These are phyloP conservation scores for Ophiostoma pallidulum DNA, from an alignment of 2,329 filamentous ascomycete genomes.

Conservation along the genomic window DNA sequence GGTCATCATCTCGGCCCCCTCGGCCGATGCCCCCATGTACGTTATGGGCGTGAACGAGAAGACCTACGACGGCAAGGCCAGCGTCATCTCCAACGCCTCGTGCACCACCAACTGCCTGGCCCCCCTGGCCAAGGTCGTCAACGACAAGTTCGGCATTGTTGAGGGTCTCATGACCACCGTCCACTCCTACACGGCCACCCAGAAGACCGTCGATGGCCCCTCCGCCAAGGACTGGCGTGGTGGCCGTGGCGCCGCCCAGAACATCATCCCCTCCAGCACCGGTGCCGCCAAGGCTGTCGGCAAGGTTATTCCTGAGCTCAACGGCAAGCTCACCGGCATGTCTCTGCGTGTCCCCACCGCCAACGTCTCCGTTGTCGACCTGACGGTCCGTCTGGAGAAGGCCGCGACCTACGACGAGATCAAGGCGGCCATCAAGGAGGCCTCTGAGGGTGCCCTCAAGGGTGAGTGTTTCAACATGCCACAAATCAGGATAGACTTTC, in stretches of 20 bases:
- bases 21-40: slow-evolving; percentile 97
- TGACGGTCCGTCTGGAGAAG: slow-evolving; percentile 93
- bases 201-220: slow-evolving; percentile 98
- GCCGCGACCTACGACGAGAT: slow-evolving; percentile 79
- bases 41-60: slow-evolving; percentile 99
- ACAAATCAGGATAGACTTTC: neutral
- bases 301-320: slow-evolving; percentile 96
- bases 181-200: slow-evolving; percentile 99
- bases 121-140: slow-evolving; percentile 96
- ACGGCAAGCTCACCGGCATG: slow-evolving; percentile 99
- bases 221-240: slow-evolving; percentile 99
- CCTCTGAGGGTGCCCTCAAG: slow-evolving; percentile 75
- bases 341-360: slow-evolving; percentile 96
- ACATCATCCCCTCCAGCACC: slow-evolving; percentile 99
- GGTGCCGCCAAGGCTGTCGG: slow-evolving; percentile 99
- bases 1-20: slow-evolving; percentile 87
- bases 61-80: slow-evolving; percentile 79
- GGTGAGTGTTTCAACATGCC: slow-evolving; percentile 51
- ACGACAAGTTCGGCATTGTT: slow-evolving; percentile 96
- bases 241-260: slow-evolving; percentile 96
- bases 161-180: slow-evolving; percentile 99
- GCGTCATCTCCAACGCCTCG: slow-evolving; percentile 97
- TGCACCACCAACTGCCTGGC: slow-evolving; percentile 99
- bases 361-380: slow-evolving; percentile 98
- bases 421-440: slow-evolving; percentile 84